Conservation (phyloP, 2,329 filamentous ascomycete species). For the Colletotrichum neosansevieriae region DNA sequence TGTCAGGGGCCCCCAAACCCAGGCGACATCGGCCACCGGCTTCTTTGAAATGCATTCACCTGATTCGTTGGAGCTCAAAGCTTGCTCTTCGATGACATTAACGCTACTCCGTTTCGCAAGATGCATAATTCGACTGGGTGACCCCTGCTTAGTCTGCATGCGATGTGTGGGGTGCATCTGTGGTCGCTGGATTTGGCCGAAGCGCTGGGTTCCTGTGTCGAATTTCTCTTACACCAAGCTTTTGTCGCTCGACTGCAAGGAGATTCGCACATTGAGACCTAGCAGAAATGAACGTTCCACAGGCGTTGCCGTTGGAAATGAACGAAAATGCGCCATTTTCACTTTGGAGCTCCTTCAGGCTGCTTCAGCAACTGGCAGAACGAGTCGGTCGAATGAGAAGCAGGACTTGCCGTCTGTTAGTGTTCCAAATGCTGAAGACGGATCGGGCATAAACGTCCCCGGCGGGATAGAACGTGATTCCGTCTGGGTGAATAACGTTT, state of each 20-base stretch:
- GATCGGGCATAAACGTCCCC: too few species aligned
- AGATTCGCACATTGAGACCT: conserved; percentile 1
- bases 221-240: conserved; percentile 39
- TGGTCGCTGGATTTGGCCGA: conserved; percentile 32
- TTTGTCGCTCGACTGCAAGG: conserved; percentile 21
- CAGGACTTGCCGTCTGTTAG: too few species aligned
- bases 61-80: conserved; percentile 41
- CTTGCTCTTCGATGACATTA: conserved; percentile 41
- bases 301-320: conserved; percentile 11
- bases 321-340: background rate
- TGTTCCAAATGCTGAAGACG: too few species aligned
- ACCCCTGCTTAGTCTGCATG: conserved; percentile 37
- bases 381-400: background rate
- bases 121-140: conserved; percentile 28
- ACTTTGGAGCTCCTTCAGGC: too few species aligned
- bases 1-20: conserved; percentile 31
- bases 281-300: background rate
- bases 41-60: conserved; percentile 40
- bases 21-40: conserved; percentile 42
- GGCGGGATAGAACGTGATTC: too few species aligned
- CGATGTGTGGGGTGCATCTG: conserved; percentile 39
- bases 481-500: background rate
- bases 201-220: conserved; percentile 33
- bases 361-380: background rate
- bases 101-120: conserved; percentile 39